A percentile compares a stretch with the other conserved stretches of the same genome.
These are phyloP conservation scores for Raphanus hybrid DNA, from an alignment of 441 rosid species.

Conservation along the genomic window DNA sequence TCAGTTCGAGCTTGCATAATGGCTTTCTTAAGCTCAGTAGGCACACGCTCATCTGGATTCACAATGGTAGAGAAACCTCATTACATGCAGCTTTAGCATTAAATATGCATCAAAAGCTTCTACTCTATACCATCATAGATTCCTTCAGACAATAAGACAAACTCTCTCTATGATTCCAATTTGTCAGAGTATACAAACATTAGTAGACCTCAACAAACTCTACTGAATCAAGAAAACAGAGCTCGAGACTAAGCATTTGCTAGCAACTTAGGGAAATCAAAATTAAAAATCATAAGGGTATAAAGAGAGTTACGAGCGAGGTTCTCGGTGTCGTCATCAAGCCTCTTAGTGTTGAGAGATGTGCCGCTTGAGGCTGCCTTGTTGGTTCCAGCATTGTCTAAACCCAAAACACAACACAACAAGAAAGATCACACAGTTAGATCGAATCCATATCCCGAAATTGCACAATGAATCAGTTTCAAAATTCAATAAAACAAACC, in stretches of 20 bases:
- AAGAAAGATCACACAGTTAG: background rate
- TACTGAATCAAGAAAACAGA: background rate
- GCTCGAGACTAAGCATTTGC: constrained; percentile 1
- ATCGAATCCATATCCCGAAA: background rate
- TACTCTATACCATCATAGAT: no score
- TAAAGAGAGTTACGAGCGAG: constrained; percentile 52
- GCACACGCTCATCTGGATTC: constrained; percentile 65
- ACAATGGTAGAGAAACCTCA: background rate
- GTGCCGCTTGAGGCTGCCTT: constrained; percentile 88
- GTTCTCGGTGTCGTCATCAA: constrained; percentile 87
- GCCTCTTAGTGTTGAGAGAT: constrained; percentile 80
- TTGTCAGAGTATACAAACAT: background rate
- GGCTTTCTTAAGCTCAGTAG: constrained; percentile 82
- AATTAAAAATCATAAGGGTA: background rate
- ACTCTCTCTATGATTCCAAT: background rate
- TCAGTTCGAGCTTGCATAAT: constrained; percentile 82
- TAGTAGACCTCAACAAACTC: background rate
- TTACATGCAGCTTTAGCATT: background rate
- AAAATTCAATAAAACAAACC: background rate
- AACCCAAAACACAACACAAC: background rate
- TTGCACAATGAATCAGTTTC: background rate
- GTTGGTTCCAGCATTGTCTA: constrained; percentile 74
- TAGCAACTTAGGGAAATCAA: background rate
- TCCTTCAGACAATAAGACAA: no score
- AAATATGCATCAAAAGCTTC: constrained; percentile 19